phyloP scores from a whole-genome alignment of 805 yeast genomes.

The Priceomyces fermenticarens region DNA sequence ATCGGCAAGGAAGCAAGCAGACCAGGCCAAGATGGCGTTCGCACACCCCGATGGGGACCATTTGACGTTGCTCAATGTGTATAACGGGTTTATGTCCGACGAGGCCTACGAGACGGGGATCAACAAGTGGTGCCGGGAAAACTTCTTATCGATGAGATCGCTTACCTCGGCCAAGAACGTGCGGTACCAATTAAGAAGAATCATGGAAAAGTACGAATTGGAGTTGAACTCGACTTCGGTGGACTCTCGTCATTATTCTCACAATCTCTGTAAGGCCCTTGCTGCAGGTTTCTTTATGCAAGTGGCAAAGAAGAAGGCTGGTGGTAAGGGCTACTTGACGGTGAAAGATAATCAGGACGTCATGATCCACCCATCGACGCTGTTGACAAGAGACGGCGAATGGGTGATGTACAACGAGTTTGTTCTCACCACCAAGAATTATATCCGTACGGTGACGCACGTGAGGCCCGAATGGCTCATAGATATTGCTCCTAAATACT shows the following conservation, averaged over 20 bases:
- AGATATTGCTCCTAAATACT: slow-evolving; percentile 74
- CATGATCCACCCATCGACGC: slow-evolving; percentile 89
- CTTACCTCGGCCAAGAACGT: slow-evolving; percentile 84
- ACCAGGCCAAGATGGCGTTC: slow-evolving; percentile 81
- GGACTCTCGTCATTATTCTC: slow-evolving; percentile 61
- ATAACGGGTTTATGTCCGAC: slow-evolving; percentile 74
- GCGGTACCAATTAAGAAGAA: slow-evolving; percentile 73
- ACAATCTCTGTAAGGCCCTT: slow-evolving; percentile 79
- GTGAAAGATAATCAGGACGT: slow-evolving; percentile 97
- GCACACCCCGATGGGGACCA: slow-evolving; percentile 97
- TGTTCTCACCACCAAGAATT: slow-evolving; percentile 89
- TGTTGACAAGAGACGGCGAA: slow-evolving; percentile 81
- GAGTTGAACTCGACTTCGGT: slow-evolving; percentile 65
- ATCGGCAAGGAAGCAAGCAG: slow-evolving; percentile 82
- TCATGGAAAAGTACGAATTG: slow-evolving; percentile 80
- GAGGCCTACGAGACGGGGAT: slow-evolving; percentile 66
- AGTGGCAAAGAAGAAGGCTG: slow-evolving; percentile 88
- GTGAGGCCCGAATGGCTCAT: slow-evolving; percentile 91
- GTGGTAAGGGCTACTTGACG: slow-evolving; percentile 76
- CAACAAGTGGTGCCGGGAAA: slow-evolving; percentile 87
- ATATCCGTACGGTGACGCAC: slow-evolving; percentile 89
- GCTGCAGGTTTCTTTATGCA: slow-evolving; percentile 98
- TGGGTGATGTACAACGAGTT: slow-evolving; percentile 96
- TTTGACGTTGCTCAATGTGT: slow-evolving; percentile 83
- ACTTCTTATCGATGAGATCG: slow-evolving; percentile 81